Conservation (phyloP, 257 asterid genomes). For the Solanum piurae region DNA sequence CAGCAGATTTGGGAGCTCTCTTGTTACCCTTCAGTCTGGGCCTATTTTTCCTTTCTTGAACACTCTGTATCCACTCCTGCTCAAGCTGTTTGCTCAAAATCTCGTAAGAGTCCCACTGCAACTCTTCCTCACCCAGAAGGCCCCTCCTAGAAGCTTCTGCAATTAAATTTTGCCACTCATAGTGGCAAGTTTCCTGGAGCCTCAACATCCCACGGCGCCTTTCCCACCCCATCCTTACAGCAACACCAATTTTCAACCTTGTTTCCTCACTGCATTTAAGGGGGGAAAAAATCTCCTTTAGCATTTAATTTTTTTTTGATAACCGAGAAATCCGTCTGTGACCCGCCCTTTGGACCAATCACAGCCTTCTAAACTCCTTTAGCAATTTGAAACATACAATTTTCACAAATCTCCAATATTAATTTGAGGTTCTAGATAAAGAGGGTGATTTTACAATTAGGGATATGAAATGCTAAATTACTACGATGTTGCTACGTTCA, state of each 20-base stretch:
- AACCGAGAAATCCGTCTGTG: no score
- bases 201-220: constrained; percentile 54
- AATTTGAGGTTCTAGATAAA: neutral
- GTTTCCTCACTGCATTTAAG: constrained; percentile 55
- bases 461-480: neutral
- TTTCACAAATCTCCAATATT: neutral
- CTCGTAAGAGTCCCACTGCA: constrained; percentile 76
- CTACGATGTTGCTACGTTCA: neutral
- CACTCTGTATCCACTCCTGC: constrained; percentile 60
- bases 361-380: neutral
- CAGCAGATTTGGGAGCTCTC: constrained; percentile 86
- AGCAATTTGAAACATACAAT: neutral
- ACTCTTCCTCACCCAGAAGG: constrained; percentile 56
- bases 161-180: constrained; percentile 76
- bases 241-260: constrained; percentile 60
- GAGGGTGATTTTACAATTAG: neutral
- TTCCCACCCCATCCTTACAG: constrained; percentile 90
- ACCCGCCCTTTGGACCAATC: no score
- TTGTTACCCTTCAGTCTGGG: constrained; percentile 53
- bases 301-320: neutral
- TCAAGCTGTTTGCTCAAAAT: constrained; percentile 42
- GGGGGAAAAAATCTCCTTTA: neutral
- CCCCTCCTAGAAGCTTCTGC: constrained; percentile 65
- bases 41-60: constrained; percentile 43
- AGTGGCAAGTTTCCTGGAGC: constrained; percentile 74